Base-by-base conservation (phyloP, 345 rosid species). In the Bretschneidera sinensis region DNA sequence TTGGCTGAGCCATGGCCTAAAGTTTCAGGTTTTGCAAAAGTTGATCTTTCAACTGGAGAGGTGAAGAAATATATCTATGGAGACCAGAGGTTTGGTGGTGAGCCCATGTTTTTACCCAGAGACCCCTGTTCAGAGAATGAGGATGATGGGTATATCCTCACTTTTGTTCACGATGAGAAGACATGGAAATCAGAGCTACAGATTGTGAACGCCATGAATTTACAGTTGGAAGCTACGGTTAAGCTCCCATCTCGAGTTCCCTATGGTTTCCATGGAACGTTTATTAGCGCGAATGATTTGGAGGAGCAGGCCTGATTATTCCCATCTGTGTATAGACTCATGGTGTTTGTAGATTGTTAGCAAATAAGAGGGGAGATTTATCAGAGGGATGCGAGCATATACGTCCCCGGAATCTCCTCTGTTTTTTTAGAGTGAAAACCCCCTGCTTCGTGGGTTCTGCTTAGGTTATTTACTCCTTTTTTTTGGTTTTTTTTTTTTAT, bases 1-100 rank as follows among this genome's bases (percentile, higher is more conserved):
- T 74, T 92, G 43, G 99, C 89, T 2, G 99, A 92, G 66, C 97
- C 95, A 1, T 92, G 99, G 99, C 99, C 99, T 0, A 92, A 83
- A 28, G 99, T 92, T 0, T 80, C 92, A 0, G 99, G 99, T 14
- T 89, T 92, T 21, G 95, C 96, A 0, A 92, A 89, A 59, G 97
- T 92, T 1, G 89, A 92, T 71, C 85, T 89, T 31, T 77, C 70
- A 0, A 87, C 90, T 0, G 99, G 99, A 0, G 84, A 86, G 57
- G 80, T 80, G 3, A 65, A 62, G 57, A 83, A 86, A 45, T 75
- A 81, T 20, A 69, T 83, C 9, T 92, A 92, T 55, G 99, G 97
- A 0, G 80, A 83, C 19, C 69, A 68, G 51, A 78, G 69, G 61
- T 92, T 73, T 21, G 97, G 99, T 0, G 99, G 99, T 1, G 99